Evolutionary conservation across 192 early-diverging fungal species (phyloP).

Genomic region (Gaertneriomyces semiglobifer): DNA sequence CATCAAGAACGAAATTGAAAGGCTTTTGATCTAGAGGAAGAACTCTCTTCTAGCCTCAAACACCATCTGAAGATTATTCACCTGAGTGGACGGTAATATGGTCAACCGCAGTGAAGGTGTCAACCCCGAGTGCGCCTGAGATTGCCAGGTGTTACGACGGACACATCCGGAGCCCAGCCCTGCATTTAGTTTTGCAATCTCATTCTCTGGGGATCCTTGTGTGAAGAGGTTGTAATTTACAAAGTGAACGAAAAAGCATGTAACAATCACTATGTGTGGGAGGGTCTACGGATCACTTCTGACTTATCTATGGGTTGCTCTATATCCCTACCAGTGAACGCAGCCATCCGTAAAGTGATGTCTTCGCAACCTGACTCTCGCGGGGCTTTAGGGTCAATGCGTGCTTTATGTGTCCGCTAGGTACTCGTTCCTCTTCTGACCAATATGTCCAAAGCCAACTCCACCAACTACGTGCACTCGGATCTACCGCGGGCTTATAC

Average conservation of each 20-base stretch:
- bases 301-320: no score
- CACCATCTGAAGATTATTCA: neutral
- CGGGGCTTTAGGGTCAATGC: no score
- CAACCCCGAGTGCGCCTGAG: neutral
- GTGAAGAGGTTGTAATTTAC: constrained; percentile 31
- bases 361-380: no score
- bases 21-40: constrained; percentile 71
- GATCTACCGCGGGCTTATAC: neutral
- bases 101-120: constrained; percentile 24
- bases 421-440: no score
- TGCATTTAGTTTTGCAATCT: constrained; percentile 4
- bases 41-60: neutral
- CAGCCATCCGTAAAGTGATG: no score
- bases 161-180: constrained; percentile 19
- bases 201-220: constrained; percentile 28
- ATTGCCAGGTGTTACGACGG: neutral
- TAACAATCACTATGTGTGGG: no score
- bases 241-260: neutral
- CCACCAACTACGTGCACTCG: no score
- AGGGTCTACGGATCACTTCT: no score
- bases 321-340: no score
- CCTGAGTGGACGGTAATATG: neutral
- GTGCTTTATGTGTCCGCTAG: no score
- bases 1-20: constrained; percentile 93
- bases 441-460: no score